These are phyloP conservation scores for Trichosporon sp. DNA, from an alignment of 1,284 basidiomycete species.

Conservation along the genomic window DNA sequence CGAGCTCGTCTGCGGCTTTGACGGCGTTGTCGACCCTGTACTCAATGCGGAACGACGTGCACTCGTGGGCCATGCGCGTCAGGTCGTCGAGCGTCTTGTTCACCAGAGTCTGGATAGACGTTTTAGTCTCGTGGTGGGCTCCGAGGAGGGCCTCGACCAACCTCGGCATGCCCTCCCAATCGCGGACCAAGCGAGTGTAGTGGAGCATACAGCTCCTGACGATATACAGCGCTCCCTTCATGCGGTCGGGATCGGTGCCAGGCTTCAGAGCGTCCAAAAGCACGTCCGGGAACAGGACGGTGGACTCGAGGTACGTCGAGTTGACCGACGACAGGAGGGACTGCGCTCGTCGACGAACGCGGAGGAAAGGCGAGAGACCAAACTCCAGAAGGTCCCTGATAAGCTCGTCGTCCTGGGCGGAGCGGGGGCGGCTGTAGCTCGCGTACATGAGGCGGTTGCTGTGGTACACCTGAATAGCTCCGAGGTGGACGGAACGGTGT, in stretches of 20 bases:
- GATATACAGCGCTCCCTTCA: slow-evolving; percentile 92
- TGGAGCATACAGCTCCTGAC: slow-evolving; percentile 52
- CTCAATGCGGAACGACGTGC: slow-evolving; percentile 33
- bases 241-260: slow-evolving; percentile 82
- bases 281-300: slow-evolving; percentile 64
- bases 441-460: slow-evolving; percentile 41
- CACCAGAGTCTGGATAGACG: slow-evolving; percentile 86
- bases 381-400: slow-evolving; percentile 75
- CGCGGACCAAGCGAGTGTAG: slow-evolving; percentile 49
- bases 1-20: slow-evolving; percentile 35
- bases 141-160: slow-evolving; percentile 70
- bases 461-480: slow-evolving; percentile 39
- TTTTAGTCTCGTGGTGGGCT: slow-evolving; percentile 90
- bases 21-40: slow-evolving; percentile 27
- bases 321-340: slow-evolving; percentile 36
- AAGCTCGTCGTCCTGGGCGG: slow-evolving; percentile 72
- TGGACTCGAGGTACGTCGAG: slow-evolving; percentile 77
- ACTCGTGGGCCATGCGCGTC: slow-evolving; percentile 38
- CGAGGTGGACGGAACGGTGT: slow-evolving; percentile 42
- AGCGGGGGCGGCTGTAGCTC: slow-evolving; percentile 69
- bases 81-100: slow-evolving; percentile 65
- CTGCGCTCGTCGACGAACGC: slow-evolving; percentile 51
- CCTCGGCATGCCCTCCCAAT: slow-evolving; percentile 62
- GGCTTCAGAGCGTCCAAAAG: slow-evolving; percentile 70
- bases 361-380: slow-evolving; percentile 77